A percentile compares a stretch with the other conserved stretches of the same genome.
phyloP scores from a whole-genome alignment of 257 asterid species.

The Solanum medicagineum region DNA sequence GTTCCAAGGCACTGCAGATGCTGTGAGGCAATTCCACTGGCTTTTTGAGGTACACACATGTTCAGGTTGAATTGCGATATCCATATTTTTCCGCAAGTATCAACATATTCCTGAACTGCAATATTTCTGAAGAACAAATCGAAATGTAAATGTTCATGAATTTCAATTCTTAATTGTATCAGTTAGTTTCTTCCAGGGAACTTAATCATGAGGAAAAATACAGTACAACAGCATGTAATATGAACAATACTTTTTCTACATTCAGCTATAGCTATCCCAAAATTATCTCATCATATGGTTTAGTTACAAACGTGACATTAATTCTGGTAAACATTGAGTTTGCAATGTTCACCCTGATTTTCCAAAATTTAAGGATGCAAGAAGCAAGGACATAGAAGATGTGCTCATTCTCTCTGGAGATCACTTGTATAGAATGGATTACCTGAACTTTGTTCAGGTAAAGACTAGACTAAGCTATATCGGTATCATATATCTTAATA shows the following conservation, averaged over 20 bases:
- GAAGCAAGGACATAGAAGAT: conserved; percentile 91
- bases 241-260: neutral
- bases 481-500: neutral
- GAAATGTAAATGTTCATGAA: neutral
- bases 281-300: neutral
- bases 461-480: neutral
- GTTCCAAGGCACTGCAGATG: conserved; percentile 99
- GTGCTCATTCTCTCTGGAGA: conserved; percentile 95
- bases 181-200: neutral
- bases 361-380: conserved; percentile 50
- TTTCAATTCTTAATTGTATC: neutral
- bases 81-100: neutral
- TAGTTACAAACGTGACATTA: neutral
- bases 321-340: neutral
- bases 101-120: neutral
- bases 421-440: conserved; percentile 97
- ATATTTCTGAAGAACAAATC: neutral
- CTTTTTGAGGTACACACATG: conserved; percentile 67
- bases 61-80: neutral
- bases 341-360: neutral
- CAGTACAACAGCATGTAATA: neutral
- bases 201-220: neutral
- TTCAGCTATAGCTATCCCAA: neutral
- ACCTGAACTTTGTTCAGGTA: conserved; percentile 92
- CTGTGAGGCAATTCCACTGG: conserved; percentile 95